Evolutionary conservation across 2,329 filamentous ascomycete genomes (phyloP), one percentile per base, ranked within the genome.

Genomic region (Ophiostoma triangulosporum): DNA sequence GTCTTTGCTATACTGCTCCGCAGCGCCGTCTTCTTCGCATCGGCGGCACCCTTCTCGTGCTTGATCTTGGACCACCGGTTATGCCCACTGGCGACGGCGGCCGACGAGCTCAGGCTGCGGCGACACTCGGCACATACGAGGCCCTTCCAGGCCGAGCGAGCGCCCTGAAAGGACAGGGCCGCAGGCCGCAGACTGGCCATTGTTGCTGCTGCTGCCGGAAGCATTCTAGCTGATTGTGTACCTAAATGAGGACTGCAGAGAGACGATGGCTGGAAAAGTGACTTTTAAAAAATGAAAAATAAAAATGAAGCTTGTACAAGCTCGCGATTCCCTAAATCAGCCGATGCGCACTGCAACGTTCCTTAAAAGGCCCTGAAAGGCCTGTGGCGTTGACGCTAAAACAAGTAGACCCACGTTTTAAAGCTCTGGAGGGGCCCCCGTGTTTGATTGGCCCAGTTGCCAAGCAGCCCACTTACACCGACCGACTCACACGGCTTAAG

Each of bases 11-110:
- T 77, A 45, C 74, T 67, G 48, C 76, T 78, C 29, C 89, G 83
- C 60, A 83, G 75, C 43, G 76, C 77, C 68, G 81, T 88, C 69
- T 90, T 95, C 61, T 83, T 83, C 56, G 76, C 77, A 67, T 98
- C 93, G 55, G 83, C 85, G 57, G 84, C 87, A 51, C 84, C 89
- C 69, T 98, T 98, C 67, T 93, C 88, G 68, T 97, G 93, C 64
- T 84, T 87, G 70, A 96, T 97, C 64, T 93, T 95, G 55, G 88
- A 89, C 93, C 93, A 98, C 66, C 89, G 86, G 68, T 84, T 95
- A 70, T 95, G 89, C 14, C 89, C 89, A 24, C 84, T 83, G 57
- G 70, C 68, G 14, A 69, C 63, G 7, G 62, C 55, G 8, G 72
- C 59, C 15, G 71, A 73, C 15, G 70, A 71, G 53, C 66, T 66